Percentiles rank a stretch among this genome's conserved stretches.
Conservation (phyloP, 1,139 yeast genomes). For the Casaregolazyma lundiana region DNA sequence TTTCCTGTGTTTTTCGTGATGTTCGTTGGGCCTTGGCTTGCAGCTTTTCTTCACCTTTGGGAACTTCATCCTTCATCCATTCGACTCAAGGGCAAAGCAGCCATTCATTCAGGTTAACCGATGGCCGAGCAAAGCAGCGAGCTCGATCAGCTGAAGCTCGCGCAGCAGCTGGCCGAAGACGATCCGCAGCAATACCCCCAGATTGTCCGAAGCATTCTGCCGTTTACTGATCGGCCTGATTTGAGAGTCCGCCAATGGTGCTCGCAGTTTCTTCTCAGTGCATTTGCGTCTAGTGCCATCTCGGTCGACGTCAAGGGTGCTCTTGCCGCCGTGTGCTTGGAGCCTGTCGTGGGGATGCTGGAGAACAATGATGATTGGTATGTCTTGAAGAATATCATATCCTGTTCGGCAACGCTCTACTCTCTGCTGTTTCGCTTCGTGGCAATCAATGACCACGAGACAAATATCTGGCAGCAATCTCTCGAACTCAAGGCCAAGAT, state of each 20-base stretch:
- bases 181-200: conserved; percentile 37
- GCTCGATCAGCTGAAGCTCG: conserved; percentile 35
- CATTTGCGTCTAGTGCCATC: conserved; percentile 32
- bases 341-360: conserved; percentile 29
- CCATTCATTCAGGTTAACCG: neutral
- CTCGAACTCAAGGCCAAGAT: conserved; percentile 31
- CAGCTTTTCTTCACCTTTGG: too few species aligned
- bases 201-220: conserved; percentile 34
- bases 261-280: conserved; percentile 36
- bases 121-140: conserved; percentile 16
- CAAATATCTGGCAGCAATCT: conserved; percentile 31
- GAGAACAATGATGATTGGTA: conserved; percentile 23
- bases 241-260: conserved; percentile 36
- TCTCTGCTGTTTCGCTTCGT: conserved; percentile 33
- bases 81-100: neutral
- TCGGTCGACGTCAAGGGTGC: conserved; percentile 25
- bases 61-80: neutral
- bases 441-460: conserved; percentile 27
- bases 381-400: conserved; percentile 32
- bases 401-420: conserved; percentile 32
- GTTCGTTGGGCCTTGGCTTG: too few species aligned
- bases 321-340: conserved; percentile 32
- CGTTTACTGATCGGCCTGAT: conserved; percentile 35
- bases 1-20: too few species aligned
- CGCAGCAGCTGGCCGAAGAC: conserved; percentile 31